Evolutionary conservation across 306 rosid genomes (phyloP).

Genomic region (Canavalia gladiata): DNA sequence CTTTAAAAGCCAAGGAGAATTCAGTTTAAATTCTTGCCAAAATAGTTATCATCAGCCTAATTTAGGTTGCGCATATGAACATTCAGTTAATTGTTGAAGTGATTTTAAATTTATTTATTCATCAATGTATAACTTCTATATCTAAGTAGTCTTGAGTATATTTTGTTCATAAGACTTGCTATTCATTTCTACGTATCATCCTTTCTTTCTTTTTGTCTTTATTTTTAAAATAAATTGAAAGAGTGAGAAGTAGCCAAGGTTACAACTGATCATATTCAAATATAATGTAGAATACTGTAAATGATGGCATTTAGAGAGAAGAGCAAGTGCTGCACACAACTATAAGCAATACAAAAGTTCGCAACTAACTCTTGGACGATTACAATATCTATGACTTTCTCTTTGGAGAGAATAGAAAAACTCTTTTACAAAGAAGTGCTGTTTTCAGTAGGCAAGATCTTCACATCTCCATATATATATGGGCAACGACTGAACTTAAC

Average conservation of each 20-base stretch:
- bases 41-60: not conserved
- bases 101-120: no score
- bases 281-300: not conserved
- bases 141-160: not conserved
- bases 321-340: not conserved
- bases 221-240: not conserved
- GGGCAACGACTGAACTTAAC: not conserved
- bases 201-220: not conserved
- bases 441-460: not conserved
- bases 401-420: not conserved
- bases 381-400: not conserved
- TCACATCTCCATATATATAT: not conserved
- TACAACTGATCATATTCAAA: constrained; percentile 2
- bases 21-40: not conserved
- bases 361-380: not conserved
- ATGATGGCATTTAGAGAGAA: not conserved
- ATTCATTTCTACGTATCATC: not conserved
- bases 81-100: no score
- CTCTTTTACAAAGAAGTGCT: not conserved
- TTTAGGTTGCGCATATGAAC: not conserved
- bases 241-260: not conserved
- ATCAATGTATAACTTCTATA: not conserved
- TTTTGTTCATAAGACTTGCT: not conserved
- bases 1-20: not conserved
- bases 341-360: not conserved